Evolutionary conservation across 768 basidiomycete species (phyloP), one percentile per base, ranked within the genome.

Genomic region (Leccinum ochraceum): DNA sequence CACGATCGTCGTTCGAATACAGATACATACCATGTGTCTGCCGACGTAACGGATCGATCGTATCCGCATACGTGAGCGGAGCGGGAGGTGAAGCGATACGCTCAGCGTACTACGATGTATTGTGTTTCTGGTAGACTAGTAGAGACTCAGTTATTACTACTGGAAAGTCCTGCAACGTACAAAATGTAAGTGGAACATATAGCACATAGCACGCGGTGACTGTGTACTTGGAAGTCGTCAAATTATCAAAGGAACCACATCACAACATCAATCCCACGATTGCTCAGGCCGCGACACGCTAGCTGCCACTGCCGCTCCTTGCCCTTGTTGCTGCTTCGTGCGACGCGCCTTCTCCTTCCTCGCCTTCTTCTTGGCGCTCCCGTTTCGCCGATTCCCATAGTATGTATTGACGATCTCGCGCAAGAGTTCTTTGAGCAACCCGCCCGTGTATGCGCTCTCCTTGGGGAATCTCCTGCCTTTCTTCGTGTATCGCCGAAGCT

Each of bases 351-450:
- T 46, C 44, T 20, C 66, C 60, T 55, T 65, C 58, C 58, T 63
- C 42, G 6, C 42, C 56, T 64, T 64, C 46, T 57, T 39, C 60
- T 67, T 69, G 36, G 36, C 56, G 10, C 63, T 65, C 17, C 72
- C 67, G 20, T 68, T 69, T 46, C 59, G 61, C n/a, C 61, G 54
- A 4, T 7, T 63, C 48, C 69, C 67, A 30, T 48, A 49, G 42
- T 68, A 69, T 0, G 52, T 49, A 6, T 62, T 37, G 37, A 69
- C 9, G 11, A 71, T 71, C 51, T 69, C 71, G 20, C 77, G 67
- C 52, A 78, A 63, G 22, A 78, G 44, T 11, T 67, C 65, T 1
- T 61, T 68, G 26, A 77, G 62, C 8, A 77, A 60, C 1, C 77
- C 71, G 3, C 75, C 75, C 3, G 68, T 48, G 28, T 64, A 61